These are phyloP conservation scores for Erythrobasidium yunnanense DNA, from an alignment of 768 basidiomycete genomes.

Conservation along the genomic window DNA sequence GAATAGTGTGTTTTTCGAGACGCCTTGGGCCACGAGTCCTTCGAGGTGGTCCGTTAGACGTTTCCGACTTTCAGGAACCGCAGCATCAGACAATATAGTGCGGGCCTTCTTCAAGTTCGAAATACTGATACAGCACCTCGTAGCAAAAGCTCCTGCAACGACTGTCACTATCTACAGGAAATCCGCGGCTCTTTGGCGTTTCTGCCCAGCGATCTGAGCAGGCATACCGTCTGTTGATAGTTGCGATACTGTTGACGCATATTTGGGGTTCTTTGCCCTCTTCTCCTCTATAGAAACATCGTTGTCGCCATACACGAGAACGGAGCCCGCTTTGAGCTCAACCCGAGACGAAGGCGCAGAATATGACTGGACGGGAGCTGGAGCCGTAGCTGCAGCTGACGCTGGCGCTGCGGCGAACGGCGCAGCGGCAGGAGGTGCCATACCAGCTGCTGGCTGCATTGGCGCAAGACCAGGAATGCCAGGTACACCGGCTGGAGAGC, in stretches of 20 bases:
- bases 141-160: too few species aligned
- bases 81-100: too few species aligned
- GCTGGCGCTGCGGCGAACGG: conserved; percentile 5
- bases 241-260: background rate
- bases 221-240: background rate
- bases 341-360: conserved; percentile 26
- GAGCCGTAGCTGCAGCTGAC: background rate
- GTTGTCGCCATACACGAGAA: conserved; percentile 35
- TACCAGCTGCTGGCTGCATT: conserved; percentile 19
- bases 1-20: too few species aligned
- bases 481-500: conserved; percentile 49
- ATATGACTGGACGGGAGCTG: conserved; percentile 11
- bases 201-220: conserved; percentile 6
- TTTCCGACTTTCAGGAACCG: too few species aligned
- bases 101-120: too few species aligned
- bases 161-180: too few species aligned
- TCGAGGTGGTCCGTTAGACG: too few species aligned
- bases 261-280: conserved; percentile 24
- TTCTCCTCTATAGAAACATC: conserved; percentile 30
- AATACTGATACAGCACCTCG: too few species aligned
- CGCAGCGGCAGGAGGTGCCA: background rate
- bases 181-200: conserved; percentile 22
- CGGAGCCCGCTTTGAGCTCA: conserved; percentile 35
- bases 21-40: too few species aligned
- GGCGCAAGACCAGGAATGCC: conserved; percentile 25